Base-by-base conservation (phyloP, 78 protist species). In the Dictyostelium purpureum region DNA sequence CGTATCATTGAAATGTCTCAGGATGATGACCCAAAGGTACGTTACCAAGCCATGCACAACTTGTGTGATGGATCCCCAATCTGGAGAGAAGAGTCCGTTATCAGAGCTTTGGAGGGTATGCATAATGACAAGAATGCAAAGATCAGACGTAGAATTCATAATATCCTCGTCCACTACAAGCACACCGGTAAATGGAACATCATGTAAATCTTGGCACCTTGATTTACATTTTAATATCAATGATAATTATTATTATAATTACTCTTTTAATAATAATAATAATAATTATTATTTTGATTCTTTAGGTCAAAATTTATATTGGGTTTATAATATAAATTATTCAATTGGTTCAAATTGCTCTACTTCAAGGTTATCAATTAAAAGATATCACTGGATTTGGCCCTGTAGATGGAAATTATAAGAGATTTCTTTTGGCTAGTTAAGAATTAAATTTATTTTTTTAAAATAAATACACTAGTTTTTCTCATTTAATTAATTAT, bases 21-120 rank as follows among this genome's bases (percentile, higher is more conserved):
- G 5, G 95, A 90, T n/a, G 10, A 19, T 19, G 89, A 90, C 33
- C 78, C 81, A 67, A 67, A 74, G 28, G 80, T 90, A 11, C 33
- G 95, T 12, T 90, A 90, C 38, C 95, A 90, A 63, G 89, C 63
- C n/a, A 73, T 90, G 70, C 95, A 90, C 35, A 74, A 79, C 45
- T 19, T 79, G 9, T 90, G 95, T 76, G 95, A 90, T 77, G 95
- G 95, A 2, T 78, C 88, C 1, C 95, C 95, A 7, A n/a, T 21
- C 12, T 75, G 89, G 87, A 70, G 77, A 57, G 95, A 90, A 73
- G 82, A 73, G 1, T 10, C 71, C 0, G 92, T 85, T 66, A 85
- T 85, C 52, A 12, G 9, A 37, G 73, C 92, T 18, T 33, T 85
- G 63, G 92, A 85, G 21, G 12, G n/a, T 4, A 85, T 85, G 92